Percentiles rank a stretch among this genome's conserved stretches.
Conservation (phyloP, 129 eudicot species). For the Flaveria ramosissima region DNA sequence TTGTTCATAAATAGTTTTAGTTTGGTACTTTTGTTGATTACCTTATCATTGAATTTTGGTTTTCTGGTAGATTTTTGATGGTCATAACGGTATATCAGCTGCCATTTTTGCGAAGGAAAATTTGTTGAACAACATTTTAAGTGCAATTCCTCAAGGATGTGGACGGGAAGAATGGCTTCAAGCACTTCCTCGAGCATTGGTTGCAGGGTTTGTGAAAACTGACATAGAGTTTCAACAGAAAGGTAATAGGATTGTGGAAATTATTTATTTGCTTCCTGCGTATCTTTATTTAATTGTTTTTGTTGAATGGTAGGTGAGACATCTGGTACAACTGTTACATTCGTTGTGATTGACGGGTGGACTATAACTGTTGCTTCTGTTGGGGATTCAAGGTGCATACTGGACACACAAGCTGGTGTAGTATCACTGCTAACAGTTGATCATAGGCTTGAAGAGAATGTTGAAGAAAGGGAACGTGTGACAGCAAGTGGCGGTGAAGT, state of each 20-base stretch:
- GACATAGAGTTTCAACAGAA: slow-evolving; percentile 96
- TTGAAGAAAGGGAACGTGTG: slow-evolving; percentile 81
- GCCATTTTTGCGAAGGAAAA: slow-evolving; percentile 92
- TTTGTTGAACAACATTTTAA: slow-evolving; percentile 79
- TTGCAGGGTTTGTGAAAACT: slow-evolving; percentile 98
- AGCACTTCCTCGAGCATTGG: slow-evolving; percentile 88
- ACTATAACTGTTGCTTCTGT: slow-evolving; percentile 98
- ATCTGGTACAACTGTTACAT: slow-evolving; percentile 94
- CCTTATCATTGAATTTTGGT: not conserved
- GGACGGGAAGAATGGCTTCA: slow-evolving; percentile 98
- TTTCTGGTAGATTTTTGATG: slow-evolving; percentile 82
- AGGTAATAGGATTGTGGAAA: slow-evolving; percentile 45
- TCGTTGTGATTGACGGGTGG: slow-evolving; percentile 98
- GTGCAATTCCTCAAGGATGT: slow-evolving; percentile 82
- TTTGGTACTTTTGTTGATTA: slow-evolving; percentile 10
- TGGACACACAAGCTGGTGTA: slow-evolving; percentile 94
- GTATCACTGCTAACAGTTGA: slow-evolving; percentile 93
- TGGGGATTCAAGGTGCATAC: slow-evolving; percentile 95
- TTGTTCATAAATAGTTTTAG: not conserved
- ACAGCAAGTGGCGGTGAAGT: slow-evolving; percentile 99
- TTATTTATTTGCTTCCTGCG: not conserved
- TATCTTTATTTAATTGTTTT: not conserved
- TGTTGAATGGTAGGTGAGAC: slow-evolving; percentile 65
- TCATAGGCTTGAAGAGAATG: slow-evolving; percentile 93
- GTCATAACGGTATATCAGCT: slow-evolving; percentile 98